A percentile compares a stretch with the other conserved stretches of the same genome.
Evolutionary conservation across 139 green algal genomes (phyloP).

Genomic region (Coccomyxa sp.): DNA sequence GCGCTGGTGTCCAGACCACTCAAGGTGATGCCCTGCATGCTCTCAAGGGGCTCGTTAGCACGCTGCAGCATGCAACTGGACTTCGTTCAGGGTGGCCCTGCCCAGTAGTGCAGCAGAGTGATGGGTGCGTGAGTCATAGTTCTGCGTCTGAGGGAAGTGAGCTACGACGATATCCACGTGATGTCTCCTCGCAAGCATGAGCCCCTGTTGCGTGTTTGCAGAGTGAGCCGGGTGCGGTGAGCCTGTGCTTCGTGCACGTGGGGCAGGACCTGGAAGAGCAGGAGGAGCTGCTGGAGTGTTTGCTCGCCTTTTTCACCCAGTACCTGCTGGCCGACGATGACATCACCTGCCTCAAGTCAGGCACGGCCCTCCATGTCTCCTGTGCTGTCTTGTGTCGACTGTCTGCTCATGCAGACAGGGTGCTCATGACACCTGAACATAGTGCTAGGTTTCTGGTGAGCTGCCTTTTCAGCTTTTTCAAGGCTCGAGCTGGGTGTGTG

Average conservation of each 20-base stretch:
- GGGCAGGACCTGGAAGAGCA: slow-evolving; percentile 19
- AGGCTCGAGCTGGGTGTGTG: no score
- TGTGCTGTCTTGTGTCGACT: no score
- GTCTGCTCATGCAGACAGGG: no score
- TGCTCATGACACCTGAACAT: no score
- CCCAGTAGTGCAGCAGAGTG: no score
- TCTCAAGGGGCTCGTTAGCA: not conserved
- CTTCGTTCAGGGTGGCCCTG: no score
- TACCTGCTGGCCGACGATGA: slow-evolving; percentile 4
- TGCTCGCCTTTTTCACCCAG: slow-evolving; percentile 7
- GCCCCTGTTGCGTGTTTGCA: not conserved
- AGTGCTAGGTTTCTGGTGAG: no score
- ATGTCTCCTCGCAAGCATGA: not conserved
- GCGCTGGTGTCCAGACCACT: not conserved
- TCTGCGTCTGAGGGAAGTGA: not conserved
- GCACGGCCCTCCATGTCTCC: no score
- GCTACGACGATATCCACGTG: not conserved
- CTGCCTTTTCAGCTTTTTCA: no score
- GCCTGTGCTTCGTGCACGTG: slow-evolving; percentile 16
- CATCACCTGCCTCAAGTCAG: not conserved
- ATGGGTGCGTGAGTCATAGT: no score
- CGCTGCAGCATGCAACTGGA: not conserved
- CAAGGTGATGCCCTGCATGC: not conserved
- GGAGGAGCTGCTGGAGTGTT: slow-evolving; percentile 3
- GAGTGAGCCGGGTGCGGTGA: not conserved